Conservation (phyloP, 2,329 filamentous ascomycete species). For the Xylariaceae sp. region DNA sequence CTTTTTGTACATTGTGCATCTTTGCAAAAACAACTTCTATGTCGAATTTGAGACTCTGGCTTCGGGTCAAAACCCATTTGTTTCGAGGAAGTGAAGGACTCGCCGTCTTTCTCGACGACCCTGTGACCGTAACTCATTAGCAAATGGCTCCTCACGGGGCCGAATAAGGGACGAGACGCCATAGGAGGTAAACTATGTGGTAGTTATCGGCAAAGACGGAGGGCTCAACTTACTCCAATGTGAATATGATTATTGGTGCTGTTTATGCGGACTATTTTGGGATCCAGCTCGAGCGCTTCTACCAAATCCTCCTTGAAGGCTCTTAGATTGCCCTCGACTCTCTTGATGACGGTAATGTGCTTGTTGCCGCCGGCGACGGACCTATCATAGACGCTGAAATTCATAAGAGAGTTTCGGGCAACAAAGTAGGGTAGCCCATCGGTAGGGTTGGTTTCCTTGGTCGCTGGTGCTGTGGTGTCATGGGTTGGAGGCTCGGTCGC, state of each 20-base stretch:
- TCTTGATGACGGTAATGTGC: conserved; percentile 72
- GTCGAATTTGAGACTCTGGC: no score
- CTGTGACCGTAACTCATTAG: no score
- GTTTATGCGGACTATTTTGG: conserved; percentile 53
- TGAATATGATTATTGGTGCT: conserved; percentile 69
- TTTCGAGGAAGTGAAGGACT: conserved; percentile 24
- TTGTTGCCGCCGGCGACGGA: conserved; percentile 73
- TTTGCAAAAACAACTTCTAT: no score
- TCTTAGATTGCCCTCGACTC: conserved; percentile 70
- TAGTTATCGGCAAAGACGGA: conserved; percentile 9
- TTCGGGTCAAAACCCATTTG: conserved; percentile 24
- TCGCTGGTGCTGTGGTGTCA: conserved; percentile 4
- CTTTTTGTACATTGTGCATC: no score
- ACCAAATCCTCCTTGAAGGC: conserved; percentile 64
- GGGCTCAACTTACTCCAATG: conserved; percentile 57
- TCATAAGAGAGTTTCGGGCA: conserved; percentile 64
- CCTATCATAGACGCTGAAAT: conserved; percentile 75
- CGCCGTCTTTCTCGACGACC: conserved; percentile 20
- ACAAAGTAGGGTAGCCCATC: conserved; percentile 63
- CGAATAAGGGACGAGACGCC: no score
- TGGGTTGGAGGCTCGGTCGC: conserved; percentile 8
- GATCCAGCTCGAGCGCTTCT: conserved; percentile 53
- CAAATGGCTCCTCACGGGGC: no score
- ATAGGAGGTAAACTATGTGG: no score
- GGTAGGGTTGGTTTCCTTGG: background rate